Conservation (phyloP, 306 rosid species). For the Cucurbita moschata region DNA sequence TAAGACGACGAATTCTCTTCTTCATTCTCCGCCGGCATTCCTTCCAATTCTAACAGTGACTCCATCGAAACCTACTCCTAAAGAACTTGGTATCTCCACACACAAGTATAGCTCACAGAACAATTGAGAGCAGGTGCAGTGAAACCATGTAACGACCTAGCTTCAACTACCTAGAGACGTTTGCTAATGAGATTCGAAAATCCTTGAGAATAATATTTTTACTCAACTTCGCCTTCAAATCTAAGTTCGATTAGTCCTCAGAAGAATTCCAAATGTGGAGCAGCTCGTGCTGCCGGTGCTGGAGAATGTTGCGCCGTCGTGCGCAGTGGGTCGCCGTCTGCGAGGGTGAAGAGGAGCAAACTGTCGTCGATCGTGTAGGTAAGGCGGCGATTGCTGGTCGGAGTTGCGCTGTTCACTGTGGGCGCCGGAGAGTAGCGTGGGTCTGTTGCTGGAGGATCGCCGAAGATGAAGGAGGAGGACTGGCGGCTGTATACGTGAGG, state of each 20-base stretch:
- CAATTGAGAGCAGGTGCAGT: not conserved
- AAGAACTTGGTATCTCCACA: not conserved
- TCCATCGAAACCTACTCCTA: slow-evolving; percentile 17
- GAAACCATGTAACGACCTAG: not conserved
- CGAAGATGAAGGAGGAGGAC: not conserved
- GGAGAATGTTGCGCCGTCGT: not conserved
- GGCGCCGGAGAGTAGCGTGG: not conserved
- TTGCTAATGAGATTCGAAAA: not conserved
- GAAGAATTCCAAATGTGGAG: not conserved
- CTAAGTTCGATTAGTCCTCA: not conserved
- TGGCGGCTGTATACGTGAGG: not conserved
- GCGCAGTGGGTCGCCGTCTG: not conserved
- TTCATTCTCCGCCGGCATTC: not conserved
- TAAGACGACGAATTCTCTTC: slow-evolving; percentile 11
- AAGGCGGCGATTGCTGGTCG: not conserved
- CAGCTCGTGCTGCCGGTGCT: not conserved
- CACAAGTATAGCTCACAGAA: not conserved
- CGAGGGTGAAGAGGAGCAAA: not conserved
- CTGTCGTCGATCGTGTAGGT: not conserved
- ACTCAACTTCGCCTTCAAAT: not conserved
- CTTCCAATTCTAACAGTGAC: slow-evolving; percentile 18
- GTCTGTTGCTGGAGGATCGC: not conserved
- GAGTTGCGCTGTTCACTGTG: not conserved
- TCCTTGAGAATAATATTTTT: not conserved
- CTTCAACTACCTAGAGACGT: not conserved